phyloP scores from a whole-genome alignment of 2,329 filamentous ascomycete species.

The Colletotrichum kahawae region DNA sequence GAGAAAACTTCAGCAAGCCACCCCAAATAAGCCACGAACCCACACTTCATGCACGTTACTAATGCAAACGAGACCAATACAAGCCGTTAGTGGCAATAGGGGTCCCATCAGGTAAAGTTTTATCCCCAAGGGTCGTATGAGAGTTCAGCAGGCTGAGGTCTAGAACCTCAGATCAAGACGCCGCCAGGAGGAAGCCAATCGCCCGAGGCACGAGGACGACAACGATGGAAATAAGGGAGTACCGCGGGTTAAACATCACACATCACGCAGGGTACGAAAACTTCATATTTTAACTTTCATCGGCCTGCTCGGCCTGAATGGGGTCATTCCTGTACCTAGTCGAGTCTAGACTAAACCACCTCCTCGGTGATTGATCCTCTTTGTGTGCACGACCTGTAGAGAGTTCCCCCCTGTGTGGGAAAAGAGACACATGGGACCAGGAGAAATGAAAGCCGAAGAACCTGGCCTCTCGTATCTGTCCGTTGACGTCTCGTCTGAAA shows the following conservation, averaged over 20 bases:
- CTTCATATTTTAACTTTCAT: background rate
- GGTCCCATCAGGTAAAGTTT: background rate
- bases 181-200: background rate
- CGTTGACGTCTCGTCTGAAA: constrained; percentile 9
- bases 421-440: background rate
- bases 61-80: background rate
- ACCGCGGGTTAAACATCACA: background rate
- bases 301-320: constrained; percentile 9
- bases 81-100: background rate
- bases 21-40: background rate
- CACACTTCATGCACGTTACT: background rate
- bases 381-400: constrained; percentile 1
- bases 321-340: constrained; percentile 10
- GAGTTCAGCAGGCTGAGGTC: background rate
- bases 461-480: background rate
- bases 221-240: background rate
- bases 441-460: background rate
- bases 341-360: background rate
- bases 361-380: background rate
- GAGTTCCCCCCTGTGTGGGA: background rate
- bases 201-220: background rate
- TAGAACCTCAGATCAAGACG: background rate
- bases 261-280: background rate
- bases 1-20: background rate
- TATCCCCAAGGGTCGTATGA: background rate